Base-by-base conservation (phyloP, 2,329 filamentous ascomycete species). In the Escovopsis sp. region DNA sequence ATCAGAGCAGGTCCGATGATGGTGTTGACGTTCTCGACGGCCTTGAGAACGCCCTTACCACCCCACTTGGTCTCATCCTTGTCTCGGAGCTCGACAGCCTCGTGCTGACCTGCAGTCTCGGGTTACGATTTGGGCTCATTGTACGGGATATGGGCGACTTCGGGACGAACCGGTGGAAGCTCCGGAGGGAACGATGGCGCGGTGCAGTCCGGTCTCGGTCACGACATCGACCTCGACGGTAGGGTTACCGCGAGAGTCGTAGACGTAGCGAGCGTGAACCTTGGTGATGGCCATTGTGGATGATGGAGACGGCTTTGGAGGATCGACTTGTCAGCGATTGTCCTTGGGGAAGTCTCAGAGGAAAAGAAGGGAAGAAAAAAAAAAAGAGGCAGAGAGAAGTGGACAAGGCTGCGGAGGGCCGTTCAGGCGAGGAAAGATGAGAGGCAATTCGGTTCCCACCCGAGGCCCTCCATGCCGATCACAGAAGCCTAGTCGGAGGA, bases 141-240 rank as follows among this genome's bases (percentile, higher is more conserved):
- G 35, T 19, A 47, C 32, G 28, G 32, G 36, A 35, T 37, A 33
- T 18, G 26, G 7, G 33, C 23, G 15, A 10, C 37, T 48, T 59
- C 54, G 55, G 51, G 46, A 62, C 80, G 61, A 65, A 88, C 83
- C 87, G 59, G 88, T 95, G 57, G 89, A 95, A 59, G 89, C 89
- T 66, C 89, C 89, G 53, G 88, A 95, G 59, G 89, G 89, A 50
- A 96, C 89, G 64, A 95, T 95, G 64, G 89, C 88, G 62, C 89
- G 87, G 80, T 95, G 88, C 51, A 96, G 81, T 61, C 89, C 89
- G 58, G 84, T 93, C 73, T 94, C 86, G 57, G 88, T 95, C 70
- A 94, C 83, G 57, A 95, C 79, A 65, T 95, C 89, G 59, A 96
- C 89, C 77, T 96, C 89, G 61, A 95, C 89, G 63, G 91, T 98